These are phyloP conservation scores for Metschnikowia santaceciliae DNA, from an alignment of 805 yeast genomes.

Conservation along the genomic window DNA sequence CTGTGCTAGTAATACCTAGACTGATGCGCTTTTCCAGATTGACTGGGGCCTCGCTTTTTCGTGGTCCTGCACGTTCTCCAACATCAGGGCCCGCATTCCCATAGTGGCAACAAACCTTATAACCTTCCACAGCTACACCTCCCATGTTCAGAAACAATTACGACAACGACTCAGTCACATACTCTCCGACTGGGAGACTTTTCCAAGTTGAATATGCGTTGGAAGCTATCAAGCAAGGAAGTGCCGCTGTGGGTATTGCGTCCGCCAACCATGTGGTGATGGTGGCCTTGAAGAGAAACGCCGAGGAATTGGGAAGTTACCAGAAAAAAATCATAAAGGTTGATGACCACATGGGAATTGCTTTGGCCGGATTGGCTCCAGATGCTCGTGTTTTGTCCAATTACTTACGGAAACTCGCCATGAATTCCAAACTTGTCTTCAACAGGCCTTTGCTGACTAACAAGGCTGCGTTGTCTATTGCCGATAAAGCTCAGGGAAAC, in stretches of 20 bases:
- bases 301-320: conserved; percentile 95
- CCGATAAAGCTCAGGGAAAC: conserved; percentile 95
- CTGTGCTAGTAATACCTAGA: neutral
- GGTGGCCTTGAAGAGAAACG: conserved; percentile 91
- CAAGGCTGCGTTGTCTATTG: conserved; percentile 79
- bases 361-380: conserved; percentile 96
- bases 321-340: conserved; percentile 90
- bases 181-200: conserved; percentile 90
- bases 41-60: neutral
- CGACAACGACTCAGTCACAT: conserved; percentile 97
- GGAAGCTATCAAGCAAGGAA: conserved; percentile 96
- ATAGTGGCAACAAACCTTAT: conserved; percentile 8
- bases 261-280: conserved; percentile 85
- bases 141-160: conserved; percentile 89
- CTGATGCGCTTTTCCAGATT: neutral
- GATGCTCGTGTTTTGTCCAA: conserved; percentile 94
- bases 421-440: conserved; percentile 79
- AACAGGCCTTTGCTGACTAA: conserved; percentile 81
- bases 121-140: neutral
- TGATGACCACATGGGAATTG: conserved; percentile 92
- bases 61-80: conserved; percentile 5
- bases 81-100: conserved; percentile 4
- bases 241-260: conserved; percentile 92
- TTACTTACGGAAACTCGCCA: conserved; percentile 85
- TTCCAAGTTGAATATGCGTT: conserved; percentile 81